Evolutionary conservation across 2,329 filamentous ascomycete species (phyloP).

Genomic region (Aspergillus jensenii): DNA sequence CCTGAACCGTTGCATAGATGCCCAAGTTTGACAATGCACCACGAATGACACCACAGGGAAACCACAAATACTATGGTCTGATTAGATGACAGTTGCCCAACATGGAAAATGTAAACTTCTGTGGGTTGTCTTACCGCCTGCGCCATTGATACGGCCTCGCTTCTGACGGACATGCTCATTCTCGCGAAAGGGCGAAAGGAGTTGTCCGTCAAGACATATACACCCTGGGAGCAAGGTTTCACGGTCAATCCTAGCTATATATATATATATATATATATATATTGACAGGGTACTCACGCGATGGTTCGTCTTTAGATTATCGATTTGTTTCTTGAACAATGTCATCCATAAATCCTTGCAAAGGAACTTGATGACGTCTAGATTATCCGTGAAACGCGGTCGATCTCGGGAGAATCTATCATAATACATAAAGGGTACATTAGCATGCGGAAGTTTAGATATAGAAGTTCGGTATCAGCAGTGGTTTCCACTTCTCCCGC

Average conservation of each 20-base stretch:
- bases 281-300: constrained; percentile 54
- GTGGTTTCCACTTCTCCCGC: neutral
- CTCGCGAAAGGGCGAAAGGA: constrained; percentile 82
- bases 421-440: neutral
- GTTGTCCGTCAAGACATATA: constrained; percentile 94
- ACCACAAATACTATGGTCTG: constrained; percentile 75
- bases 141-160: constrained; percentile 70
- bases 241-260: neutral
- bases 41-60: constrained; percentile 88
- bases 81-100: neutral
- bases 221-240: constrained; percentile 57
- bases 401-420: constrained; percentile 58
- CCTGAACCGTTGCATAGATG: constrained; percentile 86
- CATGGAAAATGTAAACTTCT: neutral
- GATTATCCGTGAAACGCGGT: constrained; percentile 84
- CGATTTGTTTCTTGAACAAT: constrained; percentile 93
- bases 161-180: constrained; percentile 80
- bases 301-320: constrained; percentile 98
- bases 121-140: constrained; percentile 64
- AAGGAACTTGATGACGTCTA: constrained; percentile 96
- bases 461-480: neutral
- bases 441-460: neutral
- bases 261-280: too few relatives aligned
- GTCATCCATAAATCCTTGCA: constrained; percentile 98
- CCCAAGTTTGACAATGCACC: constrained; percentile 91